These are phyloP conservation scores for Leucocoprinus sp. DNA, from an alignment of 768 basidiomycete species.

Conservation along the genomic window DNA sequence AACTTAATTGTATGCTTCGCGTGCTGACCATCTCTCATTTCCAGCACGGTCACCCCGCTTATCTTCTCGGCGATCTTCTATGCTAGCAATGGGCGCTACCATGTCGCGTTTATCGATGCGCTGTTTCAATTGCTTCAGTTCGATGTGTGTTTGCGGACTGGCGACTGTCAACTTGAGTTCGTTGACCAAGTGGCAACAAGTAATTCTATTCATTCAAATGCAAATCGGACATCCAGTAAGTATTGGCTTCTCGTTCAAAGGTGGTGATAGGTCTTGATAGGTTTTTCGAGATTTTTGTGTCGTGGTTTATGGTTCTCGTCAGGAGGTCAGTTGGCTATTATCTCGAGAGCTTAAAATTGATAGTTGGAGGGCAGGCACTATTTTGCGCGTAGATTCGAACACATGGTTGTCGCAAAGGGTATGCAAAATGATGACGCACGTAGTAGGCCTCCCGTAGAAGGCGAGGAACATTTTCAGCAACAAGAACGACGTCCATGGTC, in stretches of 20 bases:
- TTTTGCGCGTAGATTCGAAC: conserved; percentile 61
- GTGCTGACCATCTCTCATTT: conserved; percentile 6
- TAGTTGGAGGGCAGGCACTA: too few relatives aligned
- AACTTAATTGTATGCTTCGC: not conserved
- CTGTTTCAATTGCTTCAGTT: conserved; percentile 72
- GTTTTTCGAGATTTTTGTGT: conserved; percentile 56
- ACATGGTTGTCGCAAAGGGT: conserved; percentile 41
- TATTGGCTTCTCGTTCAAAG: conserved; percentile 12
- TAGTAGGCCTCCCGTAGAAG: conserved; percentile 13
- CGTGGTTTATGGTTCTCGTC: conserved; percentile 77
- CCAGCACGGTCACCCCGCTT: conserved; percentile 73
- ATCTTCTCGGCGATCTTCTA: conserved; percentile 77
- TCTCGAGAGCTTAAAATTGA: too few relatives aligned
- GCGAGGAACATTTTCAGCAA: conserved; percentile 11
- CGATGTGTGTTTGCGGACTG: conserved; percentile 74
- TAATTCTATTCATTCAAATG: conserved; percentile 71
- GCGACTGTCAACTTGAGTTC: conserved; percentile 60
- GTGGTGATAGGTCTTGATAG: not conserved
- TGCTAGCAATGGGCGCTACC: conserved; percentile 67
- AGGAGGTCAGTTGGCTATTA: conserved; percentile 57
- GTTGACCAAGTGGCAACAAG: conserved; percentile 65
- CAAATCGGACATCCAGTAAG: conserved; percentile 65
- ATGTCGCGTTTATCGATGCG: conserved; percentile 67
- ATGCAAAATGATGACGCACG: conserved; percentile 19
- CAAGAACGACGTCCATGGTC: conserved; percentile 18